Evolutionary conservation across 2,329 filamentous ascomycete genomes (phyloP).

Genomic region (Cordyceps farinosa): DNA sequence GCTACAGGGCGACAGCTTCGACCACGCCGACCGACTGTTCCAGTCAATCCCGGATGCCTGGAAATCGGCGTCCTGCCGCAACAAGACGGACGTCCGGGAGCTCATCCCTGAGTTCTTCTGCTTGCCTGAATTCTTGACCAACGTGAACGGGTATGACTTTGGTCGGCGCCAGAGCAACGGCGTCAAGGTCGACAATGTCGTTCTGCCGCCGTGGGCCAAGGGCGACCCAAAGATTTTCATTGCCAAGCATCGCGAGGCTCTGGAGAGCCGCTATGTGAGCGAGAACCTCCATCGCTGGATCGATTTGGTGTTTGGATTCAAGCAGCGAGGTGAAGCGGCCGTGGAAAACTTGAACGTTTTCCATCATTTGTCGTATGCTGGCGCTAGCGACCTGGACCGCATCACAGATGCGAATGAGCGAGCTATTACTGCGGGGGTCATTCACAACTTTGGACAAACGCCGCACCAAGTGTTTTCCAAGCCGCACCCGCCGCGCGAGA

Average conservation of each 20-base stretch:
- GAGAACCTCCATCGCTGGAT: conserved; percentile 92
- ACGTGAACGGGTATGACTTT: conserved; percentile 92
- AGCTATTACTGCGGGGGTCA: conserved; percentile 86
- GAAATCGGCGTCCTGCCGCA: conserved; percentile 83
- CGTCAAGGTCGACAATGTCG: conserved; percentile 77
- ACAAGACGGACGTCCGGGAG: conserved; percentile 91
- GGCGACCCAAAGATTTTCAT: conserved; percentile 95
- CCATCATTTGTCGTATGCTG: conserved; percentile 91
- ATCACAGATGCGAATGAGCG: conserved; percentile 87
- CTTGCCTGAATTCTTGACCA: conserved; percentile 89
- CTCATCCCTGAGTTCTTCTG: conserved; percentile 97
- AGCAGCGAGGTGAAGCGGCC: conserved; percentile 89
- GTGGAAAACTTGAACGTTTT: conserved; percentile 93
- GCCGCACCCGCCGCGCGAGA: conserved; percentile 73
- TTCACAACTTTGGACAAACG: conserved; percentile 98
- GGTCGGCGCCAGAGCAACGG: conserved; percentile 78
- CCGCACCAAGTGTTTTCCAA: conserved; percentile 90
- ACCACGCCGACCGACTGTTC: conserved; percentile 93
- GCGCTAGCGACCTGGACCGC: conserved; percentile 85
- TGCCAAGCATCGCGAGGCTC: conserved; percentile 87
- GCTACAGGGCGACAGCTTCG: conserved; percentile 92
- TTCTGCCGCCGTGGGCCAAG: conserved; percentile 94
- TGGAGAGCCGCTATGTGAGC: conserved; percentile 91
- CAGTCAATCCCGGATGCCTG: conserved; percentile 89
- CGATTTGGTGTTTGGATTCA: conserved; percentile 88